Percentiles rank a stretch among this genome's conserved stretches.
These are phyloP conservation scores for Pyrenula massariospora DNA, from an alignment of 495 filamentous ascomycete genomes.

Conservation along the genomic window DNA sequence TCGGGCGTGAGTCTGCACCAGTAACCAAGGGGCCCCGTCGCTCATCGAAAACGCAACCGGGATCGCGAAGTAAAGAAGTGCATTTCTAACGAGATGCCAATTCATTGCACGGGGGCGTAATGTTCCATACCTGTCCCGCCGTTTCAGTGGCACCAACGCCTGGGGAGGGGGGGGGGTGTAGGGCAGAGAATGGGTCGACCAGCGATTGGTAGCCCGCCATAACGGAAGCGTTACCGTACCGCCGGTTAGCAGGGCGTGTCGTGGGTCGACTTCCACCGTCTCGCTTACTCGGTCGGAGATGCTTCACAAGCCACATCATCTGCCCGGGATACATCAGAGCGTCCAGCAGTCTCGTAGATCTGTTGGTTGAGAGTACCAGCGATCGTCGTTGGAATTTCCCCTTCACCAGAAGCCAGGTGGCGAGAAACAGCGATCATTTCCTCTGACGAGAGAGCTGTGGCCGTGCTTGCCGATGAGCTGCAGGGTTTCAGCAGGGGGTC, in stretches of 20 bases:
- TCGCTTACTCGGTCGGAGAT: neutral
- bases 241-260: neutral
- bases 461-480: neutral
- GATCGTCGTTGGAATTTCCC: too few species aligned
- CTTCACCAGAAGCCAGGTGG: neutral
- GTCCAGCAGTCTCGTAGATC: too few species aligned
- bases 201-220: neutral
- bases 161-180: neutral
- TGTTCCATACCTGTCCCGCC: neutral
- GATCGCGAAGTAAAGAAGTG: neutral
- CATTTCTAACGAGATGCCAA: neutral
- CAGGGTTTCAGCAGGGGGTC: neutral
- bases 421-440: neutral
- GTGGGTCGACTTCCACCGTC: neutral
- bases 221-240: neutral
- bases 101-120: neutral
- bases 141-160: neutral
- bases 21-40: neutral
- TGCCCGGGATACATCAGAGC: too few species aligned
- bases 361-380: too few species aligned
- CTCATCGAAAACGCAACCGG: neutral
- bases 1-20: neutral
- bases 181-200: neutral
- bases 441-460: neutral
- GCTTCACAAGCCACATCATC: neutral